These are phyloP conservation scores for Bathelium albidoporum DNA, from an alignment of 495 filamentous ascomycete species.

Conservation along the genomic window DNA sequence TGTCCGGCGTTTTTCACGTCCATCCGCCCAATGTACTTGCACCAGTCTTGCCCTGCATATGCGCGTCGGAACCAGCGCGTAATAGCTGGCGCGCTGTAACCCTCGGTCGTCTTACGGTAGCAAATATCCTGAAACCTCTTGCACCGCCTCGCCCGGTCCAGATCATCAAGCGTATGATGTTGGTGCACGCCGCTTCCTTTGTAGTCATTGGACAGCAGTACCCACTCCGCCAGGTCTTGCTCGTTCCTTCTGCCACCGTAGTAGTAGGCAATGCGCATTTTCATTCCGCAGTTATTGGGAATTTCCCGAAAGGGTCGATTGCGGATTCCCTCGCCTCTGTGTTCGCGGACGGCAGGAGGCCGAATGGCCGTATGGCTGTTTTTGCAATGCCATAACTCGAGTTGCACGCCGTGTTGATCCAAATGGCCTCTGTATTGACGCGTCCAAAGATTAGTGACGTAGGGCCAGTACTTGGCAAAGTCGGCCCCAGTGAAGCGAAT, in stretches of 20 bases:
- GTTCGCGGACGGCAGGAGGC: background rate
- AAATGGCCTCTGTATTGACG: background rate
- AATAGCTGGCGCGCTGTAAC: background rate
- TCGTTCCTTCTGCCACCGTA: background rate
- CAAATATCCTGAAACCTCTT: background rate
- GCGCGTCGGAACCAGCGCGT: background rate
- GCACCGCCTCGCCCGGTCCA: background rate
- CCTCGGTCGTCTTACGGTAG: background rate
- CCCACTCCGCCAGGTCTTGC: background rate
- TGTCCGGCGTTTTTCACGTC: background rate
- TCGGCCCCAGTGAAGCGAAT: slow-evolving; percentile 1
- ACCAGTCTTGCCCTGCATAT: background rate
- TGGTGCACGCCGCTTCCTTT: background rate
- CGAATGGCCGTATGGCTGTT: background rate
- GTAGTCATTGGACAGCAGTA: background rate
- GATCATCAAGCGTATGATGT: background rate
- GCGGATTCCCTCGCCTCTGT: background rate
- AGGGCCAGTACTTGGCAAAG: background rate
- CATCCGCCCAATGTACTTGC: background rate
- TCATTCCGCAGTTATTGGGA: background rate
- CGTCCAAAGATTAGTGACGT: background rate
- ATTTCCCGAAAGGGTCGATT: background rate
- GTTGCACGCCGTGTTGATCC: background rate
- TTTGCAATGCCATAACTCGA: slow-evolving; percentile 1
- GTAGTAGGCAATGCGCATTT: background rate